phyloP scores from a whole-genome alignment of 257 asterid genomes.

The Fraxinus americana region DNA sequence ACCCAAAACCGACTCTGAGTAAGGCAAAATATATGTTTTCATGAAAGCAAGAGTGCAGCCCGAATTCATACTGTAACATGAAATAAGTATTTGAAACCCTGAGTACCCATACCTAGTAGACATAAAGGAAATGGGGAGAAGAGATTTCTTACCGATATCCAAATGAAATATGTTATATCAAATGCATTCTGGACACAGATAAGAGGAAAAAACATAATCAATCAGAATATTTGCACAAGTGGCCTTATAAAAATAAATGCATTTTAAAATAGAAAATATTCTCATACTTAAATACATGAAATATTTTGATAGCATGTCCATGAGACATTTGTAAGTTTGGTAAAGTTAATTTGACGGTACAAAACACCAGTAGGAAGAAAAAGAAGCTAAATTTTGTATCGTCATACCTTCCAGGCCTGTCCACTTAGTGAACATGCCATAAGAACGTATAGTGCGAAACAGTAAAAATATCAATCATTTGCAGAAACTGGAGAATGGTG shows the following conservation, averaged over 20 bases:
- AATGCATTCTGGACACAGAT: slow-evolving; percentile 73
- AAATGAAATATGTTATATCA: slow-evolving; percentile 86
- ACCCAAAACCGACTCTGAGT: slow-evolving; percentile 76
- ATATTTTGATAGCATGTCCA: background rate
- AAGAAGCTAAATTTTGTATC: background rate
- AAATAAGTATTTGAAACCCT: background rate
- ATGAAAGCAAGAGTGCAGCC: slow-evolving; percentile 84
- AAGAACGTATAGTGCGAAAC: background rate
- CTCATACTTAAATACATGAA: background rate
- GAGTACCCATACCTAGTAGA: background rate
- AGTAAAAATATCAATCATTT: too few relatives aligned
- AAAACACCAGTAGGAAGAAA: background rate
- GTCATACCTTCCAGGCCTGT: background rate
- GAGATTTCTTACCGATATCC: slow-evolving; percentile 68
- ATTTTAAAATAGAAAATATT: background rate
- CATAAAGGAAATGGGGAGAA: background rate
- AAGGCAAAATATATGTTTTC: slow-evolving; percentile 55
- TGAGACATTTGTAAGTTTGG: background rate
- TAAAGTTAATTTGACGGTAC: background rate
- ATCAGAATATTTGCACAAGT: slow-evolving; percentile 11
- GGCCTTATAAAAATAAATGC: background rate
- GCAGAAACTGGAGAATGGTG: background rate
- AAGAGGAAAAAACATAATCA: slow-evolving; percentile 5
- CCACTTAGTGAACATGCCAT: background rate
- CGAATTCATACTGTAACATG: slow-evolving; percentile 81